Conservation (phyloP, 2,329 filamentous ascomycete species). For the Cladophialophora yegresii region DNA sequence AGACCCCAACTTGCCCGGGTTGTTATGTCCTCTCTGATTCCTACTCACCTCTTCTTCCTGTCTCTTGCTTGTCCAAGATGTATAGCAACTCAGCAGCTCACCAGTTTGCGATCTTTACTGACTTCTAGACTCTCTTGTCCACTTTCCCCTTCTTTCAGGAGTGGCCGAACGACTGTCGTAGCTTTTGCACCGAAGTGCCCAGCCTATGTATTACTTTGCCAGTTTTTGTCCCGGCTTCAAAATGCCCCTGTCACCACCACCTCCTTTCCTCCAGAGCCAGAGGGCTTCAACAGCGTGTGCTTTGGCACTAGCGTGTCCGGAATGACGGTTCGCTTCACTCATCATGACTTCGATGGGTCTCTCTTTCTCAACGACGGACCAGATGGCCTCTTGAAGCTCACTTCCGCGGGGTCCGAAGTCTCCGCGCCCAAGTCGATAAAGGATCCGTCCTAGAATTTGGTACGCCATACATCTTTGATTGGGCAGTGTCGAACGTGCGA, state of each 20-base stretch:
- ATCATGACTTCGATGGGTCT: conserved; percentile 74
- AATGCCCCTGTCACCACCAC: conserved; percentile 53
- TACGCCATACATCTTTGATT: conserved; percentile 89
- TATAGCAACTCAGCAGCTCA: not conserved
- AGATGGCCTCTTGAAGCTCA: conserved; percentile 74
- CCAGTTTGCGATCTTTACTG: not conserved
- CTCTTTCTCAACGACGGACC: conserved; percentile 75
- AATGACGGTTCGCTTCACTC: conserved; percentile 68
- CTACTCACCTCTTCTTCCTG: not conserved
- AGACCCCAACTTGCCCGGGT: not conserved
- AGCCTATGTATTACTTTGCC: conserved; percentile 20
- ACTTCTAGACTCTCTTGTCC: not conserved
- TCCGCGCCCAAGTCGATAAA: conserved; percentile 79
- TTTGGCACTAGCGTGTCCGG: conserved; percentile 74
- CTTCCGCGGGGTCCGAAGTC: conserved; percentile 64
- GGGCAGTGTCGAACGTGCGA: conserved; percentile 78
- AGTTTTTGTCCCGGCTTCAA: conserved; percentile 40
- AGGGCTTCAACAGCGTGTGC: conserved; percentile 86
- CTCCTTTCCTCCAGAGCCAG: conserved; percentile 74
- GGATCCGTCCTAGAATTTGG: conserved; percentile 81
- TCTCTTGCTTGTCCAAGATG: not conserved
- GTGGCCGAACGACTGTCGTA: not conserved
- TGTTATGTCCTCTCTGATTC: not conserved
- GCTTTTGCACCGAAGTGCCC: not conserved
- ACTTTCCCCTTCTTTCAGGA: not conserved